Base-by-base conservation (phyloP, 345 rosid genomes). In the Pugionium dolabratum region DNA sequence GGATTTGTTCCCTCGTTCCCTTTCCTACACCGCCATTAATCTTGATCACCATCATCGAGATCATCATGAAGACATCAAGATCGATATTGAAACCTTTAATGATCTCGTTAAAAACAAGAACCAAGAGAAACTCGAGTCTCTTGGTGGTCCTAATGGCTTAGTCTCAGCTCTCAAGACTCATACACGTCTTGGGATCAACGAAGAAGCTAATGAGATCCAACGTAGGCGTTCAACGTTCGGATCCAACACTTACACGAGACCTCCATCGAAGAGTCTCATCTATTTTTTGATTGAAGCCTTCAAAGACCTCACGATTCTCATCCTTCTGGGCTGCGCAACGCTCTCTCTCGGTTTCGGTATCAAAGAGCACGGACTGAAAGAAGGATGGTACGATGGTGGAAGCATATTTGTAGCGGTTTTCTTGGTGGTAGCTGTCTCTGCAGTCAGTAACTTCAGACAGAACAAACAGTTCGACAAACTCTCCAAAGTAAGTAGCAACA, bases 331-430 rank as follows among this genome's bases (percentile, higher is more conserved):
- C 5, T 82, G 87, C 40, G 88, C 93, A 2, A 78, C 80, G 7
- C 79, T 86, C 37, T 83, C 96, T 34, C 80, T 89, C 7, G 88
- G 71, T 1, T 86, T 82, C 2, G 92, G 87, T 4, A 83, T 86
- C 62, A 82, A 82, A 56, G 79, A 81, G 40, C 62, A 88, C 7
- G 96, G 92, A 6, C 5, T 67, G 1, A 78, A 76, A 59, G 88
- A 83, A 50, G 89, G 90, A 1, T 89, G 96, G 90, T 83, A 84
- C 7, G 93, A 86, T 28, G 90, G 93, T 5, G 93, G 85, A 32
- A 83, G 88, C 78, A 83, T 84, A 11, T 73, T 81, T 54, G 79
- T 84, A 0, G 86, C 92, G 0, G 80, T 84, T 4, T 80, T 89
- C 36, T 75, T 84, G 1, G 86, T 80, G 27, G 79, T 86, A 28